A percentile compares a stretch with the other conserved stretches of the same genome.
phyloP scores from a whole-genome alignment of 257 asterid genomes.

The Fraxinus cuspidata region DNA sequence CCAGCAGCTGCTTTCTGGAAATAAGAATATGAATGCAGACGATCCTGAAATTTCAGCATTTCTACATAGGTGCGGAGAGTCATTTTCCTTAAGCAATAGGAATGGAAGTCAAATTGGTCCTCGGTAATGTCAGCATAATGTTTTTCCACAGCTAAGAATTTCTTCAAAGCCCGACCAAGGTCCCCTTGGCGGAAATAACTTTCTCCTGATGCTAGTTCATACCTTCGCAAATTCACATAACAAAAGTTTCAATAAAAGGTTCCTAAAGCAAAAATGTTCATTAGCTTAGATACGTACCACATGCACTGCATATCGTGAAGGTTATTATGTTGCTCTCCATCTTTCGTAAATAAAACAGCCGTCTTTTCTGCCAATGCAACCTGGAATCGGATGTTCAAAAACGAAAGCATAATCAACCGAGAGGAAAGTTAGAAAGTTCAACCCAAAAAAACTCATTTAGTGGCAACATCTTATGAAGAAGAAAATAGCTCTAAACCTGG shows the following conservation, averaged over 20 bases:
- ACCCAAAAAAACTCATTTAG: background rate
- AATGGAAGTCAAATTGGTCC: slow-evolving; percentile 97
- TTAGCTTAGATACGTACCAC: slow-evolving; percentile 65
- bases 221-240: slow-evolving; percentile 51
- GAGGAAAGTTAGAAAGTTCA: slow-evolving; percentile 18
- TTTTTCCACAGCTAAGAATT: slow-evolving; percentile 94
- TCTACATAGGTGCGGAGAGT: slow-evolving; percentile 89
- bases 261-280: slow-evolving; percentile 5
- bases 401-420: slow-evolving; percentile 18
- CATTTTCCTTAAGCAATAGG: slow-evolving; percentile 97
- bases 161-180: slow-evolving; percentile 96
- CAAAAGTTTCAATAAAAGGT: slow-evolving; percentile 14
- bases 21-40: slow-evolving; percentile 88
- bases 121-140: slow-evolving; percentile 94
- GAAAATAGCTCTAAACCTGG: slow-evolving; percentile 53
- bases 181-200: slow-evolving; percentile 94
- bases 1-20: slow-evolving; percentile 95
- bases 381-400: slow-evolving; percentile 42
- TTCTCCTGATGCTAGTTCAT: slow-evolving; percentile 94
- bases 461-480: background rate
- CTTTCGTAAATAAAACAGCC: slow-evolving; percentile 93
- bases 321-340: slow-evolving; percentile 95
- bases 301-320: slow-evolving; percentile 99
- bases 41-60: slow-evolving; percentile 92
- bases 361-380: slow-evolving; percentile 91